These are phyloP conservation scores for Tylopilus sp. DNA, from an alignment of 768 basidiomycete species.

Conservation along the genomic window DNA sequence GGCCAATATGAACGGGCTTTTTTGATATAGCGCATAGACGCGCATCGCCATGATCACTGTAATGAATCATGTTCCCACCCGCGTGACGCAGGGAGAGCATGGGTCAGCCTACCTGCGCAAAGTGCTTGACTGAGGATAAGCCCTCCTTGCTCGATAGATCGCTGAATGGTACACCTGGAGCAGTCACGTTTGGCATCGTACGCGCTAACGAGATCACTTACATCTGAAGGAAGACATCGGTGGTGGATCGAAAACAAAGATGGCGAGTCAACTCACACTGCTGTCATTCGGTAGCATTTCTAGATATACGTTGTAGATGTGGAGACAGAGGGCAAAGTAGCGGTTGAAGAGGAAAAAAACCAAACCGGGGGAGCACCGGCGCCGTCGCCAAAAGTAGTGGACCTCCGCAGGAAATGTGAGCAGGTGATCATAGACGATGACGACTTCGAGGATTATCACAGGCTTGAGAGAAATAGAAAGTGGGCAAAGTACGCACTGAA, in stretches of 20 bases:
- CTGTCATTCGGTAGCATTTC: neutral
- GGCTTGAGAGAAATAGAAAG: neutral
- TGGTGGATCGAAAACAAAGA: neutral
- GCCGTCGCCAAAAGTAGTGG: constrained; percentile 40
- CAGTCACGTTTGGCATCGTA: neutral
- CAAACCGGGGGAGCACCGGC: constrained; percentile 30
- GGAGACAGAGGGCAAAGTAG: constrained; percentile 38
- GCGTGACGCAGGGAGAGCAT: neutral
- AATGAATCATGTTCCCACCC: neutral
- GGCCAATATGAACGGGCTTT: constrained; percentile 3
- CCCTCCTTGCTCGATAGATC: neutral
- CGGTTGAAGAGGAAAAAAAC: constrained; percentile 42
- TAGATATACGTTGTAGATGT: constrained; percentile 38
- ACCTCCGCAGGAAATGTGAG: constrained; percentile 44
- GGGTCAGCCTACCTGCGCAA: constrained; percentile 1
- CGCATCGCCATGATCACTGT: constrained; percentile 20
- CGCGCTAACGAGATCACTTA: neutral
- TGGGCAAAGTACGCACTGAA: constrained; percentile 1
- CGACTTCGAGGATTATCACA: constrained; percentile 10
- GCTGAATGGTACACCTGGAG: constrained; percentile 1
- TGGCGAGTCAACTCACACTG: neutral
- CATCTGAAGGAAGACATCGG: constrained; percentile 1
- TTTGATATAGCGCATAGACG: constrained; percentile 19
- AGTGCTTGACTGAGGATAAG: constrained; percentile 10
- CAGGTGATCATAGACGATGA: constrained; percentile 43